A percentile compares a stretch with the other conserved stretches of the same genome.
phyloP scores from a whole-genome alignment of 1,139 yeast species.

The Yarrowia galli region DNA sequence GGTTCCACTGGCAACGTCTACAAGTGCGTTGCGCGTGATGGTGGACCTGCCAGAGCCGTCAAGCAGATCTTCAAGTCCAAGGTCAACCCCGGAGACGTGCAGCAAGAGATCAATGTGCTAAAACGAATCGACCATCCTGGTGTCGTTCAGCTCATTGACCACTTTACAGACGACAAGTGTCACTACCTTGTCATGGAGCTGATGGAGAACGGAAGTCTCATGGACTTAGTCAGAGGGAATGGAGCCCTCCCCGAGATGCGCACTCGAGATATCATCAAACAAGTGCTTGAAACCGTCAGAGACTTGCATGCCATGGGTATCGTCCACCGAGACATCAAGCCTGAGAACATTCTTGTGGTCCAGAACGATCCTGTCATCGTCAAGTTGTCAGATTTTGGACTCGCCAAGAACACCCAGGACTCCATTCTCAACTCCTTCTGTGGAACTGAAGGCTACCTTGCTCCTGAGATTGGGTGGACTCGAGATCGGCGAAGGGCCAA shows the following conservation, averaged over 20 bases:
- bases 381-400: slow-evolving; percentile 91
- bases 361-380: slow-evolving; percentile 89
- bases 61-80: slow-evolving; percentile 86
- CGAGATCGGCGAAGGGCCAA: slow-evolving; percentile 51
- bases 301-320: slow-evolving; percentile 91
- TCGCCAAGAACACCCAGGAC: slow-evolving; percentile 80
- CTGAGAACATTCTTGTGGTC: slow-evolving; percentile 86
- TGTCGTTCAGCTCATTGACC: slow-evolving; percentile 80
- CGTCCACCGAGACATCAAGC: slow-evolving; percentile 89
- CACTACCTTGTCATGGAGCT: slow-evolving; percentile 94
- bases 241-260: slow-evolving; percentile 93
- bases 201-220: slow-evolving; percentile 95
- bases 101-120: slow-evolving; percentile 82
- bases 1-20: slow-evolving; percentile 98
- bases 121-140: slow-evolving; percentile 81
- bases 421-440: slow-evolving; percentile 87
- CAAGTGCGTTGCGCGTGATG: slow-evolving; percentile 81
- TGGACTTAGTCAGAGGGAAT: slow-evolving; percentile 92
- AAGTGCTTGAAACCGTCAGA: slow-evolving; percentile 80
- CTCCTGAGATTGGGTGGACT: slow-evolving; percentile 91
- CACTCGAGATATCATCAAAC: slow-evolving; percentile 82
- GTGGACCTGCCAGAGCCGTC: slow-evolving; percentile 88
- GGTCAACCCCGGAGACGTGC: slow-evolving; percentile 81
- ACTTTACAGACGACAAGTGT: slow-evolving; percentile 79
- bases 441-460: slow-evolving; percentile 89